phyloP scores from a whole-genome alignment of 169 alveolate species.

The Plasmodium gonderi region DNA sequence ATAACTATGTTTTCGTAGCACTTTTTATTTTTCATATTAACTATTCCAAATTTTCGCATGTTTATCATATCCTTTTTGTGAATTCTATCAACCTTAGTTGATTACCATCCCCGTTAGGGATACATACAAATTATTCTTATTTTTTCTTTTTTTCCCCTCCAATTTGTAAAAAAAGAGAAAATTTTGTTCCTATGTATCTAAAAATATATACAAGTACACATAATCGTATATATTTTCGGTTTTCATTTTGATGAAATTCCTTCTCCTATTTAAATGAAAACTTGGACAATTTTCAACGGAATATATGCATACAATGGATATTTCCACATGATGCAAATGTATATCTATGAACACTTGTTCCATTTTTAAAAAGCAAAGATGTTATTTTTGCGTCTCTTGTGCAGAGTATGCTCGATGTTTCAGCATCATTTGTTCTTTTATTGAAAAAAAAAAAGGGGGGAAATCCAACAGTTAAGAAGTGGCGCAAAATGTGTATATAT shows the following conservation, averaged over 20 bases:
- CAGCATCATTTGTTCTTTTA: neutral
- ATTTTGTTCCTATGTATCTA: neutral
- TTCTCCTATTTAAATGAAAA: neutral
- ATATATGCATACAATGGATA: neutral
- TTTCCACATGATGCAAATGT: neutral
- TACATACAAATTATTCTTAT: neutral
- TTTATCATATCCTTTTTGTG: neutral
- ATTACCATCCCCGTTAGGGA: neutral
- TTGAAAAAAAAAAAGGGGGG: neutral
- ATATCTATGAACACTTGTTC: neutral
- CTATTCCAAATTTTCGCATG: no score
- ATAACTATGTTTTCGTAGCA: no score
- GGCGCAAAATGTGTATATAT: neutral
- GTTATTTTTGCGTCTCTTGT: neutral
- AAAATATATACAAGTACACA: neutral
- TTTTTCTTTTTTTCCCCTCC: neutral
- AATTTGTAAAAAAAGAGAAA: neutral
- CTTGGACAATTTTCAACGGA: neutral
- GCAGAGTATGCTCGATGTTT: neutral
- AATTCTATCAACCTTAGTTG: neutral
- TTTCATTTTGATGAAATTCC: neutral
- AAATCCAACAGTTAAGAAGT: neutral
- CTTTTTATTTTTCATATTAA: no score
- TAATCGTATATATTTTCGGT: neutral
- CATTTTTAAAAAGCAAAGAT: neutral